Conservation (phyloP, 331 rosid species). For the Spiraea crenata region DNA sequence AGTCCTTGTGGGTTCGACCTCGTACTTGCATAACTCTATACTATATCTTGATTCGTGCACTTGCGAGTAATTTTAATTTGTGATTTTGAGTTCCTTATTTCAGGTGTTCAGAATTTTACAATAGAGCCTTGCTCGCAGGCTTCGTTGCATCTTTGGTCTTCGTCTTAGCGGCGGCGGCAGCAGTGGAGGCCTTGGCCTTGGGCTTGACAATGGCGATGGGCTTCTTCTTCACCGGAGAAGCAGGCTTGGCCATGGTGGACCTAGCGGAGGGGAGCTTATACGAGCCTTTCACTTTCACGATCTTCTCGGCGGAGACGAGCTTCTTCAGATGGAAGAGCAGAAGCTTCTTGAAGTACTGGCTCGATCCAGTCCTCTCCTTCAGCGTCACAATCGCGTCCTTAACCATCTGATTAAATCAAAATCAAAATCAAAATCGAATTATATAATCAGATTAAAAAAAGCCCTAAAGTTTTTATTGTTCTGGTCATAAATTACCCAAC, state of each 20-base stretch:
- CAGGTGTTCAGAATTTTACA: too few relatives aligned
- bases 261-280: slow-evolving; percentile 47
- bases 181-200: slow-evolving; percentile 38
- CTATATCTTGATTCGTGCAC: too few relatives aligned
- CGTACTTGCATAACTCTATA: too few relatives aligned
- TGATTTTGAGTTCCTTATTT: too few relatives aligned
- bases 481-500: too few relatives aligned
- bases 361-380: slow-evolving; percentile 77
- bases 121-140: slow-evolving; percentile 15
- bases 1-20: too few relatives aligned
- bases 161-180: slow-evolving; percentile 28
- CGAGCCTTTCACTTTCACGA: slow-evolving; percentile 66
- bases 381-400: slow-evolving; percentile 73
- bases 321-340: slow-evolving; percentile 64
- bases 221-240: slow-evolving; percentile 45
- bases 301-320: slow-evolving; percentile 66
- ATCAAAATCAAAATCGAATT: slow-evolving; percentile 24
- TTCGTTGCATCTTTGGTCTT: slow-evolving; percentile 16
- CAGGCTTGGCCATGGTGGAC: slow-evolving; percentile 24
- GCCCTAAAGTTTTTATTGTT: too few relatives aligned
- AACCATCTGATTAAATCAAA: slow-evolving; percentile 50
- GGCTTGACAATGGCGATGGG: slow-evolving; percentile 35
- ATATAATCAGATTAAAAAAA: too few relatives aligned
- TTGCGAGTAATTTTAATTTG: too few relatives aligned
- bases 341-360: slow-evolving; percentile 84